Evolutionary conservation across 805 yeast species (phyloP), one percentile per base, ranked within the genome.

Genomic region (Barnettozyma sp.): DNA sequence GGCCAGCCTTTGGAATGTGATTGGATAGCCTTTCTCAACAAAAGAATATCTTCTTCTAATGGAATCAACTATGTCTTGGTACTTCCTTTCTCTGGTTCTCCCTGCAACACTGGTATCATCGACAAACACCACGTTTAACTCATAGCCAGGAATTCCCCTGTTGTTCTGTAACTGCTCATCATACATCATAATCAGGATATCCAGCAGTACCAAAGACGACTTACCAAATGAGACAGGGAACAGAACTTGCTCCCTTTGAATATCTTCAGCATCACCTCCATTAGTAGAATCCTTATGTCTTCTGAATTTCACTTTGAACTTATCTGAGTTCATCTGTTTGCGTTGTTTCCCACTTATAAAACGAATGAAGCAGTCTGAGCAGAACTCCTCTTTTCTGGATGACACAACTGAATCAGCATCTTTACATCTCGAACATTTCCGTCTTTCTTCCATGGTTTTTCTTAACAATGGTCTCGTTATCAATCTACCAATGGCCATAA

Each of bases 291-390:
- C n/a, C n/a, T n/a, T n/a, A n/a, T n/a, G n/a, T n/a, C n/a, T n/a
- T n/a, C n/a, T n/a, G n/a, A 70, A 86, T 48, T 78, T 71, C 16
- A 82, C 88, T 51, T 84, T 82, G 60, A 71, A 87, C 36, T 68
- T 73, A 11, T 82, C 87, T 44, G 70, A 73, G 6, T 52, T 44
- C 86, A 90, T 76, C 50, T 71, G 82, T 50, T 81, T 82, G 42
- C 95, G 67, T 57, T 84, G 87, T 55, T 88, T 88, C 17, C 84
- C 78, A 39, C 80, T 68, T 24, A 88, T 66, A 53, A 85, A 88
- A 40, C 77, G 68, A 15, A 71, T 52, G 48, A 85, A 90, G 56
- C 97, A 88, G 2, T 43, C 38, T 40, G 63, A 58, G 58, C 94
- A 83, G 40, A 80, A 80, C 13, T 61, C 52, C 50, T 82, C 90